These are phyloP conservation scores for Nectriaceae sp. DNA, from an alignment of 2,329 filamentous ascomycete genomes.

Conservation along the genomic window DNA sequence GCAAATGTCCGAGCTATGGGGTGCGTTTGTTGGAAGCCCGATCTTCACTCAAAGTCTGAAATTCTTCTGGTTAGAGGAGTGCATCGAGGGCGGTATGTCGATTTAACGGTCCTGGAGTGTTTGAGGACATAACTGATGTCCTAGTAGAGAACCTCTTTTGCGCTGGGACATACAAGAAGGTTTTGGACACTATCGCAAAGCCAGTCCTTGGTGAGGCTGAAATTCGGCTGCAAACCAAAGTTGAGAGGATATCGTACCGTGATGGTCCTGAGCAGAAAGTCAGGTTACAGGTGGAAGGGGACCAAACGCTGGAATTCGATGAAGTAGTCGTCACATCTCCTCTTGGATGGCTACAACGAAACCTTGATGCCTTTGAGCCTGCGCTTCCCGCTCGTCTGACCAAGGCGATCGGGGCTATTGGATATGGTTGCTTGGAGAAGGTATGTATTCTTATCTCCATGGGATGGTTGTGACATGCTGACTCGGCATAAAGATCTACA, in stretches of 20 bases:
- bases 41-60: conserved; percentile 68
- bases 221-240: conserved; percentile 53
- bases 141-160: conserved; percentile 59
- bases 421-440: conserved; percentile 74
- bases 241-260: conserved; percentile 43
- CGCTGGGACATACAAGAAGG: conserved; percentile 59
- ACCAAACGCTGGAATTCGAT: conserved; percentile 57
- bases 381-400: conserved; percentile 57
- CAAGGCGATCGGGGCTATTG: conserved; percentile 63
- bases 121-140: conserved; percentile 7
- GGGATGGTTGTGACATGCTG: not conserved
- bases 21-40: conserved; percentile 68
- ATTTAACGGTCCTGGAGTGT: not conserved
- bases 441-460: conserved; percentile 34
- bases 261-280: conserved; percentile 35
- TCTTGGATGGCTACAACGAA: conserved; percentile 67
- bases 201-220: conserved; percentile 57
- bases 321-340: conserved; percentile 69
- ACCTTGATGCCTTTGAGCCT: conserved; percentile 62
- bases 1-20: conserved; percentile 66
- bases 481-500: conserved; percentile 46
- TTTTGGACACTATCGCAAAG: conserved; percentile 59
- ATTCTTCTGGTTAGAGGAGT: conserved; percentile 79
- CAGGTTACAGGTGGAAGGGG: conserved; percentile 48
- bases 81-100: conserved; percentile 65